A percentile compares a stretch with the other conserved stretches of the same genome.
These are phyloP conservation scores for Imleria badia DNA, from an alignment of 768 basidiomycete species.

Conservation along the genomic window DNA sequence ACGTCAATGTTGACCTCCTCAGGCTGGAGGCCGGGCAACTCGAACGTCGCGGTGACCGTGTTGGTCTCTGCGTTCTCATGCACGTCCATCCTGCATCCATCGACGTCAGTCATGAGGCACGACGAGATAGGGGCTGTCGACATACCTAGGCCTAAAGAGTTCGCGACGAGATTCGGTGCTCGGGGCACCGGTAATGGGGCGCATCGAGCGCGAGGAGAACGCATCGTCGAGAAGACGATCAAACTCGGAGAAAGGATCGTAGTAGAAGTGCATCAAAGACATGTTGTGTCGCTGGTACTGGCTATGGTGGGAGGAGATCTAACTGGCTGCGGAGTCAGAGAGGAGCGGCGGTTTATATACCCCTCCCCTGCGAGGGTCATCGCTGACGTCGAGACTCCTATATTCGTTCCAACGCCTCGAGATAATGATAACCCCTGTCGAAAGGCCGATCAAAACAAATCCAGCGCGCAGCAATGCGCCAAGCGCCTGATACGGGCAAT, in stretches of 20 bases:
- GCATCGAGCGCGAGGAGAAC: constrained; percentile 26
- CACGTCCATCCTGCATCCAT: constrained; percentile 50
- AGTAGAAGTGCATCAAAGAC: constrained; percentile 29
- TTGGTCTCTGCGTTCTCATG: constrained; percentile 49
- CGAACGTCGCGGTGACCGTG: constrained; percentile 53
- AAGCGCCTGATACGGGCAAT: too few species aligned
- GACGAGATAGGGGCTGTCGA: background rate
- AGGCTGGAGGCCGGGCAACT: constrained; percentile 54
- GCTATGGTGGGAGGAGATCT: background rate
- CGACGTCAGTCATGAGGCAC: background rate
- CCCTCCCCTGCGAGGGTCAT: background rate
- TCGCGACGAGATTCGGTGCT: constrained; percentile 13
- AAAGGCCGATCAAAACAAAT: background rate
- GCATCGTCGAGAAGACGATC: constrained; percentile 47
- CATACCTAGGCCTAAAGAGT: constrained; percentile 34
- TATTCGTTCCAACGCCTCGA: too few species aligned
- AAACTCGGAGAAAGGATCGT: constrained; percentile 42
- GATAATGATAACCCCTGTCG: background rate
- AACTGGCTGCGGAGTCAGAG: too few species aligned
- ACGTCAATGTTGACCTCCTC: constrained; percentile 54
- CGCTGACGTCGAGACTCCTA: constrained; percentile 5
- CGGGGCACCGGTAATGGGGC: constrained; percentile 3
- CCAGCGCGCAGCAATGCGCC: too few species aligned
- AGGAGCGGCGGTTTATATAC: background rate
- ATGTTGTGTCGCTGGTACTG: constrained; percentile 6